Evolutionary conservation across 2,329 filamentous ascomycete species (phyloP).

Genomic region (Stagonosporopsis rhizophila): DNA sequence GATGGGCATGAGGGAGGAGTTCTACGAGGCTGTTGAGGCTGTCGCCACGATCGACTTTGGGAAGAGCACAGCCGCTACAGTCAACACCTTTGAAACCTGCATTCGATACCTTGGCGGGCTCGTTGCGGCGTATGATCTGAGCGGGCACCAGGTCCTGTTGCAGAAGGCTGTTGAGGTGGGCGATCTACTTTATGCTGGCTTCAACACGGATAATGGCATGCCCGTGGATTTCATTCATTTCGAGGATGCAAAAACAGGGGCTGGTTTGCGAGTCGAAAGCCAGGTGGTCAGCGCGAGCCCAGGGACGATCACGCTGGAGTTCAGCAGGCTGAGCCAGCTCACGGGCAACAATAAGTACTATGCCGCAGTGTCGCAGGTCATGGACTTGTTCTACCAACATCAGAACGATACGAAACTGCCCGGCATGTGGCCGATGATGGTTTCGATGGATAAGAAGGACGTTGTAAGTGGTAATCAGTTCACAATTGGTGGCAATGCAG

Average conservation of each 20-base stretch:
- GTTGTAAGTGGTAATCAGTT: slow-evolving; percentile 40
- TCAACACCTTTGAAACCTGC: slow-evolving; percentile 91
- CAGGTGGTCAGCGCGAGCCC: slow-evolving; percentile 31
- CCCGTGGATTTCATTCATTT: slow-evolving; percentile 65
- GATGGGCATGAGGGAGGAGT: slow-evolving; percentile 79
- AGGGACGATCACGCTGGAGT: slow-evolving; percentile 84
- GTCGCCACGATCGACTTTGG: slow-evolving; percentile 84
- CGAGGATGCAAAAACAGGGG: slow-evolving; percentile 39
- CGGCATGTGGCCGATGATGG: slow-evolving; percentile 78
- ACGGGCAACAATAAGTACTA: slow-evolving; percentile 85
- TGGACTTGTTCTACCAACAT: slow-evolving; percentile 76
- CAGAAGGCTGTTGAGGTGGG: slow-evolving; percentile 80
- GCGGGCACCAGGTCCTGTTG: slow-evolving; percentile 73
- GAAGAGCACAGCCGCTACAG: slow-evolving; percentile 68
- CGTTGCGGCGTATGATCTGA: slow-evolving; percentile 85
- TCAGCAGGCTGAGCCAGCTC: slow-evolving; percentile 85
- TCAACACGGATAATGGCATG: slow-evolving; percentile 94
- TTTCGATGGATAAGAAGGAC: slow-evolving; percentile 53
- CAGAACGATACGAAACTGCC: slow-evolving; percentile 75
- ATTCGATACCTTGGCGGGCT: slow-evolving; percentile 90
- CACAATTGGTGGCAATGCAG: slow-evolving; percentile 46
- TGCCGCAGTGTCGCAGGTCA: slow-evolving; percentile 86
- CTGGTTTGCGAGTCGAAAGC: slow-evolving; percentile 67
- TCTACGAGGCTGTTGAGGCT: slow-evolving; percentile 75
- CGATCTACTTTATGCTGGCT: slow-evolving; percentile 78